phyloP scores from a whole-genome alignment of 495 filamentous ascomycete species.

The Talaromyces stipitatus region DNA sequence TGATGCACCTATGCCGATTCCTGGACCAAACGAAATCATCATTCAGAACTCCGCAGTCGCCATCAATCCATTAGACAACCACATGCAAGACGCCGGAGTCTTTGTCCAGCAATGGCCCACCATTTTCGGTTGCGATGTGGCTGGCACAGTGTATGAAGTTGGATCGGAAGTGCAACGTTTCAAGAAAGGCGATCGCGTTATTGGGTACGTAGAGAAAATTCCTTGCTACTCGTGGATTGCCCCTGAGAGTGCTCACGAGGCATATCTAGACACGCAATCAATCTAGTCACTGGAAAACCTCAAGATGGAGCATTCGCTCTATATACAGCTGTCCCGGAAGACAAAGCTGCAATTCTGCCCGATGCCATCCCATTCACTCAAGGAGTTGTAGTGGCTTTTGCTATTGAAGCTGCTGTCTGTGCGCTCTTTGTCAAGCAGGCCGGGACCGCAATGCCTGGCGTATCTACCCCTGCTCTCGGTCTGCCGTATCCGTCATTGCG shows the following conservation, averaged over 20 bases:
- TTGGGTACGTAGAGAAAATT: too few relatives aligned
- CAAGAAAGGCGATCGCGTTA: conserved; percentile 35
- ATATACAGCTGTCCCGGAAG: conserved; percentile 17
- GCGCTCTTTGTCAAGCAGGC: conserved; percentile 22
- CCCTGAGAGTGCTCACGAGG: neutral
- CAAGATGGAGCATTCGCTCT: conserved; percentile 22
- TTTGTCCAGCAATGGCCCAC: conserved; percentile 21
- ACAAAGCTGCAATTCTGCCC: conserved; percentile 26
- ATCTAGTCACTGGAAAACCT: conserved; percentile 41
- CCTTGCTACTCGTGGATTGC: too few relatives aligned
- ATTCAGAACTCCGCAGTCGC: conserved; percentile 34
- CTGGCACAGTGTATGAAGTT: conserved; percentile 30
- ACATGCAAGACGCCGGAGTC: conserved; percentile 19
- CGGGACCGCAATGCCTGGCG: conserved; percentile 18
- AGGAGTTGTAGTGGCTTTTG: conserved; percentile 27
- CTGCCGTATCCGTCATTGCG: conserved; percentile 26
- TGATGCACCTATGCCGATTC: conserved; percentile 23
- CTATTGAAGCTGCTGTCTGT: conserved; percentile 23
- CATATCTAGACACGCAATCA: conserved; percentile 51
- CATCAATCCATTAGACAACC: conserved; percentile 34
- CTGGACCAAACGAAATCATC: conserved; percentile 25
- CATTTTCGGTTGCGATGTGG: conserved; percentile 33
- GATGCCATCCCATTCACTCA: conserved; percentile 23
- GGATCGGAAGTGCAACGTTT: conserved; percentile 26
- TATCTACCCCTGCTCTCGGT: conserved; percentile 28